Evolutionary conservation across 768 basidiomycete genomes (phyloP), one percentile per base, ranked within the genome.

Genomic region (Mycena latifolia): DNA sequence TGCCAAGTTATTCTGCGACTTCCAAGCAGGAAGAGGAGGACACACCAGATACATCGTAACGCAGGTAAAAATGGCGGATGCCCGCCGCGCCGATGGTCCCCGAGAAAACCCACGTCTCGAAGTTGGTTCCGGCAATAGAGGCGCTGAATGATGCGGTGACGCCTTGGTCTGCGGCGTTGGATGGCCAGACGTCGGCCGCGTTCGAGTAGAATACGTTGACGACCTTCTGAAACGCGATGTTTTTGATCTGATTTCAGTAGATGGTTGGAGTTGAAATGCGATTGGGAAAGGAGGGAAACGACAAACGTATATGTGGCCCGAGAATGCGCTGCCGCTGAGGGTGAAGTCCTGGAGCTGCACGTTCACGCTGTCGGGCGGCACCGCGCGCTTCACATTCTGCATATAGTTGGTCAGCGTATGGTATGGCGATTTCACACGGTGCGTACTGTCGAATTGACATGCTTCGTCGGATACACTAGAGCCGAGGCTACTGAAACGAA

Each of bases 311-410:
- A 59, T 61, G 17, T 52, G 35, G 2, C 59, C 59, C 2, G 59
- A 61, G 43, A 61, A 52, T 17, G 28, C 1, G 27, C 11, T 61
- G 5, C 50, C 59, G 29, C 35, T 29, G n/a, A 61, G 50, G 3
- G 59, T 52, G 59, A 61, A 61, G 48, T 61, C 39, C 18, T 61
- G 27, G 9, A 61, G 59, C 50, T 52, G 59, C 5, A 61, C 59
- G 25, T 52, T 61, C 25, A 61, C 39, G 29, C 59, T 61, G 28
- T 52, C 28, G 28, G 59, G 28, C 29, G 56, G 56, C 2, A 47
- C 43, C 20, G 57, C 25, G 25, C 57, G 33, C 9, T 59, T 20
- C 2, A 18, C 33, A 20, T n/a, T 59, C 57, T 59, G 14, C 33
- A 14, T 50, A 22, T 45, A 12, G 24, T 5, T 3, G 15, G 12